phyloP scores from a whole-genome alignment of 805 yeast species.

The Schwanniomyces pseudopolymorphus region DNA sequence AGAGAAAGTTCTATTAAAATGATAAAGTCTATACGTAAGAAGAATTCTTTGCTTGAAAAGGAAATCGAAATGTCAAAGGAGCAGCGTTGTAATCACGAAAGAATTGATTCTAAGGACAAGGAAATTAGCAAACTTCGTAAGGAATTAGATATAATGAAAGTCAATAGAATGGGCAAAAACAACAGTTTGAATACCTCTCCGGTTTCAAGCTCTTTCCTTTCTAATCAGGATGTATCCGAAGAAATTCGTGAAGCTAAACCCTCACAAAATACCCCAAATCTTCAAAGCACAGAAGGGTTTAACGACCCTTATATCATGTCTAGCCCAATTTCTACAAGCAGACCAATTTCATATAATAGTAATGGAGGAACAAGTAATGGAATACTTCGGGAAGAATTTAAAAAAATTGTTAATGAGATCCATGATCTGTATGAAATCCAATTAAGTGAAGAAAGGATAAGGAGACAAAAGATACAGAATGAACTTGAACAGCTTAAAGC shows the following conservation, averaged over 20 bases:
- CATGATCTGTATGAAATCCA: conserved; percentile 63
- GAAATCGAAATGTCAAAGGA: conserved; percentile 27
- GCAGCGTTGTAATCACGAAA: conserved; percentile 4
- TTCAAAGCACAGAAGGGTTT: neutral
- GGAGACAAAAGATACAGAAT: conserved; percentile 42
- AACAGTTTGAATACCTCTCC: conserved; percentile 2
- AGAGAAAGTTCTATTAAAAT: conserved; percentile 53
- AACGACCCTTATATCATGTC: conserved; percentile 16
- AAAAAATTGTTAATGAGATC: conserved; percentile 59
- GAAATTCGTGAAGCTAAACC: conserved; percentile 2
- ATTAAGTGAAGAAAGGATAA: conserved; percentile 53
- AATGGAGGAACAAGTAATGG: conserved; percentile 43
- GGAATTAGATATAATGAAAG: conserved; percentile 43
- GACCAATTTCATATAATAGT: conserved; percentile 13
- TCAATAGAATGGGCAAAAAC: conserved; percentile 43
- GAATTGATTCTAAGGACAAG: conserved; percentile 26
- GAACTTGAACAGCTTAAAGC: conserved; percentile 13
- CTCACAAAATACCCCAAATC: neutral
- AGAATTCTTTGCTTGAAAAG: conserved; percentile 51
- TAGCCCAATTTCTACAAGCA: conserved; percentile 11
- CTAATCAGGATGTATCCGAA: neutral
- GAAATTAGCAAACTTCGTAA: conserved; percentile 45
- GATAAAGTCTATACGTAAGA: conserved; percentile 53
- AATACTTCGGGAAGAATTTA: conserved; percentile 66
- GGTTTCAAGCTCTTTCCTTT: neutral